A percentile compares a stretch with the other conserved stretches of the same genome.
These are phyloP conservation scores for Diutina mesorugosa DNA, from an alignment of 1,139 yeast species.

Conservation along the genomic window DNA sequence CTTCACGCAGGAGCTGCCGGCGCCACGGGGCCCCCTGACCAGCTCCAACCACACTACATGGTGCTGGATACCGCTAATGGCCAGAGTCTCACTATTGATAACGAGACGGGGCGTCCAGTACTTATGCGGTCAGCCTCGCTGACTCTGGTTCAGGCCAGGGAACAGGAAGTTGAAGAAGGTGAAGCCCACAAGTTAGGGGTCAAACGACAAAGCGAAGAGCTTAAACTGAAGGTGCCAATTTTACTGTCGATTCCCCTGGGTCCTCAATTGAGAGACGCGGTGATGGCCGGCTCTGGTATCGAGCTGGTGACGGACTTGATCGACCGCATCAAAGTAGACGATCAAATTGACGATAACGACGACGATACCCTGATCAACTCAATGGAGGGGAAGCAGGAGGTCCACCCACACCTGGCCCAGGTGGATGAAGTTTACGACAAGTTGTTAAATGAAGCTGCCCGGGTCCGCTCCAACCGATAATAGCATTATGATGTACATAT, in stretches of 20 bases:
- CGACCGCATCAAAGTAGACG: constrained; percentile 43
- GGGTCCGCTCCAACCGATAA: constrained; percentile 25
- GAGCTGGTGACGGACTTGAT: constrained; percentile 61
- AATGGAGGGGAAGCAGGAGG: constrained; percentile 7
- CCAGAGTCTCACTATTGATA: constrained; percentile 44
- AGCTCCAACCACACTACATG: constrained; percentile 52
- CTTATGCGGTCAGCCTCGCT: constrained; percentile 51
- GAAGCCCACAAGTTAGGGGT: constrained; percentile 83
- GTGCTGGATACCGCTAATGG: constrained; percentile 50
- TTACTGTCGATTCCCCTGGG: constrained; percentile 54
- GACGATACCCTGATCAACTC: constrained; percentile 24
- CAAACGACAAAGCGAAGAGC: constrained; percentile 35
- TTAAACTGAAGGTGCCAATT: constrained; percentile 17
- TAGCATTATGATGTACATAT: background rate
- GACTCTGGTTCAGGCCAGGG: constrained; percentile 55
- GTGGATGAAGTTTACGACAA: constrained; percentile 64
- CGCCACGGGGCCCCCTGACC: background rate
- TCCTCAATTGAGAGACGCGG: constrained; percentile 62
- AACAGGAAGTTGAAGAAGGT: constrained; percentile 84
- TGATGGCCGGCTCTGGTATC: constrained; percentile 66
- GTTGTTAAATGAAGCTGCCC: constrained; percentile 50
- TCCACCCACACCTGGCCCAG: constrained; percentile 16
- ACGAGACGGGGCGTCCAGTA: constrained; percentile 60
- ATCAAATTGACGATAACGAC: constrained; percentile 5
- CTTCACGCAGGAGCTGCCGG: background rate